Conservation (phyloP, 2,329 filamentous ascomycete genomes). For the Gyromitra esculenta region DNA sequence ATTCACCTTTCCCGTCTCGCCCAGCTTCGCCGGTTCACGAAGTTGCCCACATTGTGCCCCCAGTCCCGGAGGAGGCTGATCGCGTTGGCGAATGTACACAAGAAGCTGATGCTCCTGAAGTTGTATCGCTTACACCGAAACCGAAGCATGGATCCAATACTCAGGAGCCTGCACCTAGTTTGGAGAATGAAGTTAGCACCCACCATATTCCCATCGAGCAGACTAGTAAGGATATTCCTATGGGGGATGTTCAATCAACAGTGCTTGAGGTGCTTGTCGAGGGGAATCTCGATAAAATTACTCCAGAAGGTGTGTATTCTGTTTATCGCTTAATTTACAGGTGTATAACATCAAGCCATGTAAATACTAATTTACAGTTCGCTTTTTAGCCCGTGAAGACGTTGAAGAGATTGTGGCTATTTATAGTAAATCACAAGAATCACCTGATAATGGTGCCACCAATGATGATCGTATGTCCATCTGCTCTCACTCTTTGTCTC, state of each 20-base stretch:
- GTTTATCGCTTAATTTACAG: background rate
- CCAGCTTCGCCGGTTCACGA: constrained; percentile 33
- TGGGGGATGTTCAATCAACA: constrained; percentile 37
- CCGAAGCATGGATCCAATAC: background rate
- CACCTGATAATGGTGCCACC: constrained; percentile 36
- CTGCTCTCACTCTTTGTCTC: background rate
- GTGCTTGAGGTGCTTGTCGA: constrained; percentile 40
- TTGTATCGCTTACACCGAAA: constrained; percentile 2
- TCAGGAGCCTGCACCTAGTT: background rate
- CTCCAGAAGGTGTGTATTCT: constrained; percentile 32
- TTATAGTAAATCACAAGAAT: constrained; percentile 43
- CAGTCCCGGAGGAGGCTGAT: constrained; percentile 31
- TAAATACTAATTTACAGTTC: constrained; percentile 18
- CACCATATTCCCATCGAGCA: constrained; percentile 10
- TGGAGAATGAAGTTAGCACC: background rate
- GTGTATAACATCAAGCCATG: background rate
- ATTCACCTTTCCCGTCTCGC: constrained; percentile 48
- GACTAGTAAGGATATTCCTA: constrained; percentile 24
- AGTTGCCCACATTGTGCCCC: constrained; percentile 22
- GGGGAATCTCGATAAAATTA: constrained; percentile 15
- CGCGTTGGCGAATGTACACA: constrained; percentile 6
- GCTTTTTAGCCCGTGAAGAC: constrained; percentile 24
- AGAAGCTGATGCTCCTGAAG: constrained; percentile 5
- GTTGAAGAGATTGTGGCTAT: constrained; percentile 20
- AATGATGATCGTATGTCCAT: constrained; percentile 26